These are phyloP conservation scores for Lizanozyma gosingica DNA, from an alignment of 1,139 yeast species.

Conservation along the genomic window DNA sequence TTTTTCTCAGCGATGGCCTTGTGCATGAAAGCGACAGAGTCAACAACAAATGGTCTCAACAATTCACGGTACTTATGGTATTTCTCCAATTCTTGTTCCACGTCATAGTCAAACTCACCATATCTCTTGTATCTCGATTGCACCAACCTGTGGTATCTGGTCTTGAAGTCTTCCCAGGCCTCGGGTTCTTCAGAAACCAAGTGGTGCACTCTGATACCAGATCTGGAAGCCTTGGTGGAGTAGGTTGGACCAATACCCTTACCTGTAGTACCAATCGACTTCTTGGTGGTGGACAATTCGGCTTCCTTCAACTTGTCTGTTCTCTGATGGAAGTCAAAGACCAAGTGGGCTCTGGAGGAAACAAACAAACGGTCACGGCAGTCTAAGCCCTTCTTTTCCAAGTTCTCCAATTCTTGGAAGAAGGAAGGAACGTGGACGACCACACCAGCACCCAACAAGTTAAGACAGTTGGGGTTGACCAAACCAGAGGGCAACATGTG, in stretches of 20 bases:
- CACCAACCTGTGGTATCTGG: constrained; percentile 66
- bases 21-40: constrained; percentile 86
- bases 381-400: constrained; percentile 73
- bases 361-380: constrained; percentile 77
- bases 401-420: constrained; percentile 73
- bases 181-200: constrained; percentile 81
- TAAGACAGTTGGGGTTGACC: constrained; percentile 84
- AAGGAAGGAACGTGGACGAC: constrained; percentile 93
- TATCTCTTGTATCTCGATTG: constrained; percentile 80
- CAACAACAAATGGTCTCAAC: constrained; percentile 87
- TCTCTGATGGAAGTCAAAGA: constrained; percentile 95
- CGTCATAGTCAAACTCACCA: constrained; percentile 86
- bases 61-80: constrained; percentile 68
- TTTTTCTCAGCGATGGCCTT: constrained; percentile 68
- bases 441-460: constrained; percentile 93
- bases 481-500: constrained; percentile 98
- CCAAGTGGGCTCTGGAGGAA: constrained; percentile 92
- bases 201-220: constrained; percentile 96
- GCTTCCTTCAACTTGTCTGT: constrained; percentile 93
- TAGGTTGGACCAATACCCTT: constrained; percentile 99
- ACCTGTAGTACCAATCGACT: constrained; percentile 96
- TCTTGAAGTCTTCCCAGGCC: constrained; percentile 88
- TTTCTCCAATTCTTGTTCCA: constrained; percentile 67
- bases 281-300: constrained; percentile 74
- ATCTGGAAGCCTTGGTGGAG: constrained; percentile 92